phyloP scores from a whole-genome alignment of 495 filamentous ascomycete genomes.

The Talaromyces stipitatus region DNA sequence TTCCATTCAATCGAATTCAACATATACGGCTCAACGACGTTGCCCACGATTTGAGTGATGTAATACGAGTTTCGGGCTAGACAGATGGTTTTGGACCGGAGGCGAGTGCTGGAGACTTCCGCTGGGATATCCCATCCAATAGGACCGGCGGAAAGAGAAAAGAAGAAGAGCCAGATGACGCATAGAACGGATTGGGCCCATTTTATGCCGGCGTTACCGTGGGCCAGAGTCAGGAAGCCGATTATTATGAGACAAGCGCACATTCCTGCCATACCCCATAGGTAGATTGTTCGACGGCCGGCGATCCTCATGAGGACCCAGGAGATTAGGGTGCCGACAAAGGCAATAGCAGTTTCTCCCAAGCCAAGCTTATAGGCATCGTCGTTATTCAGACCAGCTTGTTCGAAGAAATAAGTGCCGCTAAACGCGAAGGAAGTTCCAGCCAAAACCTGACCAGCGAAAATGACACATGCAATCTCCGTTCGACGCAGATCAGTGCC shows the following conservation, averaged over 20 bases:
- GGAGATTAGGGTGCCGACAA: slow-evolving; percentile 40
- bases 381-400: slow-evolving; percentile 21
- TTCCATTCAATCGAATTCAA: slow-evolving; percentile 31
- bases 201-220: background rate
- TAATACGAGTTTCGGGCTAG: slow-evolving; percentile 26
- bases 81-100: slow-evolving; percentile 27
- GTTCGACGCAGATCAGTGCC: slow-evolving; percentile 30
- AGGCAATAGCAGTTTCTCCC: slow-evolving; percentile 34
- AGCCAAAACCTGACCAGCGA: slow-evolving; percentile 17
- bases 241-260: slow-evolving; percentile 33
- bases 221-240: slow-evolving; percentile 27
- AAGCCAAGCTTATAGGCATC: slow-evolving; percentile 22
- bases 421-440: slow-evolving; percentile 21
- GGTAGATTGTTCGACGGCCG: slow-evolving; percentile 46
- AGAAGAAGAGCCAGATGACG: slow-evolving; percentile 31
- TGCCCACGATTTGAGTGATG: slow-evolving; percentile 18
- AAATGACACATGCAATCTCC: slow-evolving; percentile 22
- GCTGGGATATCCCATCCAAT: slow-evolving; percentile 23
- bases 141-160: slow-evolving; percentile 31
- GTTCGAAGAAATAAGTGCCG: slow-evolving; percentile 36
- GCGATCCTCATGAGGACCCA: slow-evolving; percentile 39
- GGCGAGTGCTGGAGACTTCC: slow-evolving; percentile 29
- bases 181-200: slow-evolving; percentile 24
- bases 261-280: slow-evolving; percentile 36
- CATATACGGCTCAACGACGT: slow-evolving; percentile 23